phyloP scores from a whole-genome alignment of 805 yeast genomes.

The Candida insectorum region DNA sequence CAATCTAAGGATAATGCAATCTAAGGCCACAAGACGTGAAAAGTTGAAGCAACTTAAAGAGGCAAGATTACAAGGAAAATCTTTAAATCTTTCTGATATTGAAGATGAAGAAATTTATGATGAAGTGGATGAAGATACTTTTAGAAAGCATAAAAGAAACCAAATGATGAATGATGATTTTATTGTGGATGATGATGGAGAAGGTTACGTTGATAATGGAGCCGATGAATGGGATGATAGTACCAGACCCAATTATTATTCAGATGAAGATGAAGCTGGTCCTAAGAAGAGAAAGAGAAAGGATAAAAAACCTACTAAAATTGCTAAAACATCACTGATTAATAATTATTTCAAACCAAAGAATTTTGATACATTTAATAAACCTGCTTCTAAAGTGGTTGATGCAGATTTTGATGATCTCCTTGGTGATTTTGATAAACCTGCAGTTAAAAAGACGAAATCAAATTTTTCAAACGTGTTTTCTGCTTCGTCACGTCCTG shows the following conservation, averaged over 20 bases:
- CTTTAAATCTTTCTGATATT: slow-evolving; percentile 37
- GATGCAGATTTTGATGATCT: slow-evolving; percentile 63
- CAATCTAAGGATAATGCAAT: slow-evolving; percentile 23
- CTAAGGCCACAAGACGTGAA: slow-evolving; percentile 22
- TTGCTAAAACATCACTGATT: slow-evolving; percentile 45
- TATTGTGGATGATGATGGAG: slow-evolving; percentile 90
- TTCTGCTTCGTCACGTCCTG: slow-evolving; percentile 3
- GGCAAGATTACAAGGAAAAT: slow-evolving; percentile 51
- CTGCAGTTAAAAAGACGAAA: slow-evolving; percentile 5
- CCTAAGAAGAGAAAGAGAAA: slow-evolving; percentile 20
- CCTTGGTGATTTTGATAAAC: slow-evolving; percentile 47
- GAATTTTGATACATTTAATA: slow-evolving; percentile 8
- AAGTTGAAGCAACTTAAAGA: slow-evolving; percentile 12
- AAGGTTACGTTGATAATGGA: slow-evolving; percentile 92
- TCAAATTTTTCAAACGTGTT: slow-evolving; percentile 3
- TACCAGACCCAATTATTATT: slow-evolving; percentile 46
- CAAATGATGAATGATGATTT: slow-evolving; percentile 87
- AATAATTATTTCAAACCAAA: slow-evolving; percentile 51
- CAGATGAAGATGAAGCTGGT: slow-evolving; percentile 49
- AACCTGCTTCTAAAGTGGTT: slow-evolving; percentile 30
- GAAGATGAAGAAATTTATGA: slow-evolving; percentile 64
- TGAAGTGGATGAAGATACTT: slow-evolving; percentile 79
- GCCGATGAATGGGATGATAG: slow-evolving; percentile 80
- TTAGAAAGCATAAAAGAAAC: slow-evolving; percentile 70
- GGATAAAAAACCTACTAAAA: slow-evolving; percentile 32